Evolutionary conservation across 2,329 filamentous ascomycete genomes (phyloP), one percentile per base, ranked within the genome.

Genomic region (Tolypocladium cylindrosporum): DNA sequence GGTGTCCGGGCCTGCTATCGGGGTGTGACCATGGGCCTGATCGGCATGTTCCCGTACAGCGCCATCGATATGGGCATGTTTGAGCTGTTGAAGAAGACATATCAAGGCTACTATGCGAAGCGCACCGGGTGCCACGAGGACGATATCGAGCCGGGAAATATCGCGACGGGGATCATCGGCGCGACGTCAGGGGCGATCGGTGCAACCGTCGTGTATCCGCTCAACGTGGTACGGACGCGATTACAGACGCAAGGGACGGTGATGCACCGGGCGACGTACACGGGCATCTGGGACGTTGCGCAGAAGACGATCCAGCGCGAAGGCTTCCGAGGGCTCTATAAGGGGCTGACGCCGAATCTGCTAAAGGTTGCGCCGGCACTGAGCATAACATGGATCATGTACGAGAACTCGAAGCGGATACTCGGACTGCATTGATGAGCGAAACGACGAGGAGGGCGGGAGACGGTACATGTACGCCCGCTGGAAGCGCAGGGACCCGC

Each of bases 41-140:
- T 97, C 55, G 94, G 94, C 70, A 97, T 97, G 86, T 99, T 99
- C 67, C 94, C 94, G 0, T 99, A 97, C 72, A 93, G 91, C 48
- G 94, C 94, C 55, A 95, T 99, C 68, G 94, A 99, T 69, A 87
- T 99, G 67, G 91, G 90, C 63, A 96, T 91, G 0, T 99, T 97
- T 68, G 94, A 99, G 74, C 85, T 94, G 60, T 81, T 97, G 61
- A 99, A 99, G 74, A 84, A 83, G 54, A 79, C 79, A 9, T 85
- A 95, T 62, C 82, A 88, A 40, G 75, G 75, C 4, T 86, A 87
- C 62, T 89, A 91, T 67, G 89, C 91, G 14, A 85, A 83, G 59
- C 75, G 80, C 40, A 74, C 83, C 11, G 84, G 86, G 50, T 86
- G 89, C 63, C 87, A 91, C 66, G 90, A 96, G 71, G 90, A 96